Evolutionary conservation across 2,329 filamentous ascomycete species (phyloP).

Genomic region (Botrytis aclada): DNA sequence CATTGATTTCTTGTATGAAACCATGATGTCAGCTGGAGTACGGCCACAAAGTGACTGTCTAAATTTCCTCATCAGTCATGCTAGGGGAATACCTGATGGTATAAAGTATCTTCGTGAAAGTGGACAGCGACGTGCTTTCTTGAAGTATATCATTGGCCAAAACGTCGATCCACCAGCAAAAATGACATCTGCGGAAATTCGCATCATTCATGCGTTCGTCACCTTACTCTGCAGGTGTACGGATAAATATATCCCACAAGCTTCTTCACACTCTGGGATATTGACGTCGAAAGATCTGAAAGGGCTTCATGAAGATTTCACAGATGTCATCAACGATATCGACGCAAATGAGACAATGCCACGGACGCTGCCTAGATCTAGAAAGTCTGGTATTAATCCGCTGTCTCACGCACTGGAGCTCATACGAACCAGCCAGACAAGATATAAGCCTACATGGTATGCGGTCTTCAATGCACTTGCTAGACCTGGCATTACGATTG

Average conservation of each 20-base stretch:
- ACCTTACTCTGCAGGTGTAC: slow-evolving; percentile 44
- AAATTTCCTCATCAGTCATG: slow-evolving; percentile 53
- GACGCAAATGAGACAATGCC: slow-evolving; percentile 1
- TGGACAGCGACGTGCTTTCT: slow-evolving; percentile 24
- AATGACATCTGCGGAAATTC: slow-evolving; percentile 24
- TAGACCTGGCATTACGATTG: slow-evolving; percentile 28
- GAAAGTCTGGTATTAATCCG: slow-evolving; percentile 15
- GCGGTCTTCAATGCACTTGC: slow-evolving; percentile 43
- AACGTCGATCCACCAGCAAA: slow-evolving; percentile 15
- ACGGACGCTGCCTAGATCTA: slow-evolving; percentile 2
- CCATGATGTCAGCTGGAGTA: slow-evolving; percentile 53
- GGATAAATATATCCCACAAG: slow-evolving; percentile 33
- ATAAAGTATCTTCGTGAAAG: slow-evolving; percentile 51
- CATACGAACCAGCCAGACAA: slow-evolving; percentile 23
- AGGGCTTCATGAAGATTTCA: not conserved
- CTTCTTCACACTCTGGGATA: not conserved
- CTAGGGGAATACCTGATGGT: slow-evolving; percentile 47
- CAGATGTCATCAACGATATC: not conserved
- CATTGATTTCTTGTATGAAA: slow-evolving; percentile 54
- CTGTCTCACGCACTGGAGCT: slow-evolving; percentile 27
- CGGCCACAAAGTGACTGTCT: slow-evolving; percentile 51
- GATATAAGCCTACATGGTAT: slow-evolving; percentile 43
- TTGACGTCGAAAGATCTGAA: not conserved
- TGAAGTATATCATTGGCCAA: slow-evolving; percentile 24
- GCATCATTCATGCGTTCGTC: slow-evolving; percentile 51